Conservation (phyloP, 73 alveolate genomes). For the Diophrys appendiculata region DNA sequence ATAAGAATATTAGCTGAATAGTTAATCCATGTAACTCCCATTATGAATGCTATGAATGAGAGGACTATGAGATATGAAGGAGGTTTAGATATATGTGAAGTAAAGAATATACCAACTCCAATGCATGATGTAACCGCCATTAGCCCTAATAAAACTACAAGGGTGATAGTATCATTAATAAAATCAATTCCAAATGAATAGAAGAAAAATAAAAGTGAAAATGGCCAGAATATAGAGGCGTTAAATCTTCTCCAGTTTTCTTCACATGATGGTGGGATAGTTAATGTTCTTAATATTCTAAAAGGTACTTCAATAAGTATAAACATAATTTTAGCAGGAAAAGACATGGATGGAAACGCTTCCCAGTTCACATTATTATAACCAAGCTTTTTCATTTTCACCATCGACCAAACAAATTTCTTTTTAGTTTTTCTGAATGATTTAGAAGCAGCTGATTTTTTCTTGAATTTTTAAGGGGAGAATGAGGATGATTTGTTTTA, state of each 20-base stretch:
- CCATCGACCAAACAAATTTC: conserved; percentile 21
- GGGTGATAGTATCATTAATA: no score
- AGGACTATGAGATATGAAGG: conserved; percentile 15
- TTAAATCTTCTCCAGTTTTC: conserved; percentile 12
- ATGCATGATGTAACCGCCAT: no score
- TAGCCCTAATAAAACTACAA: no score
- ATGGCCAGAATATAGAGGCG: no score
- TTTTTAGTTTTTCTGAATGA: not conserved
- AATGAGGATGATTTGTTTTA: not conserved
- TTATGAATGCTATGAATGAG: conserved; percentile 10
- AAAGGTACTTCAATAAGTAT: conserved; percentile 20
- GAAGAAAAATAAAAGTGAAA: no score
- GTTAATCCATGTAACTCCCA: conserved; percentile 19
- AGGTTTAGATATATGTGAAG: not conserved
- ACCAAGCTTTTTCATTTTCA: conserved; percentile 14
- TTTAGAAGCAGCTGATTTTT: not conserved
- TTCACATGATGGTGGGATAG: conserved; percentile 12
- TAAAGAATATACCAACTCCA: conserved; percentile 2
- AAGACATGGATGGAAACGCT: conserved; percentile 11
- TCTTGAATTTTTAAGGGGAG: not conserved
- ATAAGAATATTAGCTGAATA: conserved; percentile 69
- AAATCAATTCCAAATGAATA: no score
- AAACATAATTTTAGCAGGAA: not conserved
- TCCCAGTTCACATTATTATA: conserved; percentile 4
- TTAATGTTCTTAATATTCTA: conserved; percentile 1